phyloP scores from a whole-genome alignment of 2,329 filamentous ascomycete species.

The Neophaeococcomyces aloes region DNA sequence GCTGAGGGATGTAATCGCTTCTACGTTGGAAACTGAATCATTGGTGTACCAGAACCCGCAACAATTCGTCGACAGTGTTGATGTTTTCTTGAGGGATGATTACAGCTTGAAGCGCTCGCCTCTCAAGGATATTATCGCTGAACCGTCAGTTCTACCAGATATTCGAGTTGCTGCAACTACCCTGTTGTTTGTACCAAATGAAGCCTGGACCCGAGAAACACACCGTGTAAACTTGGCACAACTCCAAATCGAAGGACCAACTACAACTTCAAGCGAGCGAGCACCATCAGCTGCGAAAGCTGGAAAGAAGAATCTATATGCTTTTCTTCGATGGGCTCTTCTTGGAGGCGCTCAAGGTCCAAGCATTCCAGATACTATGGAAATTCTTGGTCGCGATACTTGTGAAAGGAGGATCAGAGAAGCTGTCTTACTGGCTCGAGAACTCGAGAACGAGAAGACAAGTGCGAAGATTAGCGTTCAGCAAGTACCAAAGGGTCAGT shows the following conservation, averaged over 20 bases:
- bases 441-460: constrained; percentile 9
- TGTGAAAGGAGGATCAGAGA: constrained; percentile 36
- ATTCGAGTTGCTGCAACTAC: constrained; percentile 37
- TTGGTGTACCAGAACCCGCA: constrained; percentile 43
- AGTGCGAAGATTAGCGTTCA: constrained; percentile 8
- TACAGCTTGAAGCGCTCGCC: constrained; percentile 20
- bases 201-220: constrained; percentile 31
- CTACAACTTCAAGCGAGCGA: no score
- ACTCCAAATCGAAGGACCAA: constrained; percentile 7
- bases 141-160: constrained; percentile 22
- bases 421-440: constrained; percentile 23
- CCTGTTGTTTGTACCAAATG: constrained; percentile 31
- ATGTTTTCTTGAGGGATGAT: constrained; percentile 45
- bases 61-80: constrained; percentile 47
- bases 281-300: background rate
- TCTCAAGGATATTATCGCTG: constrained; percentile 11
- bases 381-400: constrained; percentile 44
- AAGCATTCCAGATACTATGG: constrained; percentile 43
- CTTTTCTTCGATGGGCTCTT: constrained; percentile 48
- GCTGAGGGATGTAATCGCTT: constrained; percentile 39
- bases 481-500: background rate
- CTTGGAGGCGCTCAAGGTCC: constrained; percentile 44
- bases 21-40: constrained; percentile 42
- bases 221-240: constrained; percentile 30
- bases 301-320: constrained; percentile 39